Evolutionary conservation across 352 stramenopile species (phyloP), one percentile per base, ranked within the genome.

Genomic region (Phytophthora fragariae): DNA sequence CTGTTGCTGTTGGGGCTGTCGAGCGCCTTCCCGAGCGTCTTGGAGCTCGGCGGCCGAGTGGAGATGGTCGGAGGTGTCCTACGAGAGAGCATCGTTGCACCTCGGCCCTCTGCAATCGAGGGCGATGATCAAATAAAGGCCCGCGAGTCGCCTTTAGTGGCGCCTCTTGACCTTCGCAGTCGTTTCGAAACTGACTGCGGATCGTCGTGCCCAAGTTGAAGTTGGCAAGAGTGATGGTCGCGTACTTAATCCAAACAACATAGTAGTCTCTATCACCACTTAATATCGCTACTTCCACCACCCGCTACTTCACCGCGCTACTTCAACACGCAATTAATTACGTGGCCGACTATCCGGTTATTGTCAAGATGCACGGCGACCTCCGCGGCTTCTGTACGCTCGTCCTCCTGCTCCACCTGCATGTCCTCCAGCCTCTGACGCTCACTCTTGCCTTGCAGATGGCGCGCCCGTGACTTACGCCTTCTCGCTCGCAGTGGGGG

Each of bases 391-490:
- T 94, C 83, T 94, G 87, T 94, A 46, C 4, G 57, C 65, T 85
- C 92, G 55, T 39, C 12, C 57, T 29, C 37, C 21, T 19, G 8
- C 24, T 58, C 15, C 44, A 80, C 39, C 46, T 72, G 84, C 39
- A 44, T n/a, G 37, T n/a, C 68, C 6, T 72, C 21, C 49, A 21
- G 41, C 41, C 6, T n/a, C 44, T 54, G 5, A 57, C 52, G 5
- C 44, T 4, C 44, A 17, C 4, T 46, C n/a, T 47, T 46, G 5
- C 37, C 15, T 56, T 70, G 35, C 65, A 95, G 88, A 95, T 70
- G 86, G 86, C 65, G 85, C 88, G 39, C 88, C 88, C 57, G 85
- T 95, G 65, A 95, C 86, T 14, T 95, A 94, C 68, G 88, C 88
- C 50, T 81, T 88, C 29, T 91, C 85, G 41, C 73, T 95, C 68